Conservation (phyloP, 768 basidiomycete genomes). For the Scleroderma citrinum region DNA sequence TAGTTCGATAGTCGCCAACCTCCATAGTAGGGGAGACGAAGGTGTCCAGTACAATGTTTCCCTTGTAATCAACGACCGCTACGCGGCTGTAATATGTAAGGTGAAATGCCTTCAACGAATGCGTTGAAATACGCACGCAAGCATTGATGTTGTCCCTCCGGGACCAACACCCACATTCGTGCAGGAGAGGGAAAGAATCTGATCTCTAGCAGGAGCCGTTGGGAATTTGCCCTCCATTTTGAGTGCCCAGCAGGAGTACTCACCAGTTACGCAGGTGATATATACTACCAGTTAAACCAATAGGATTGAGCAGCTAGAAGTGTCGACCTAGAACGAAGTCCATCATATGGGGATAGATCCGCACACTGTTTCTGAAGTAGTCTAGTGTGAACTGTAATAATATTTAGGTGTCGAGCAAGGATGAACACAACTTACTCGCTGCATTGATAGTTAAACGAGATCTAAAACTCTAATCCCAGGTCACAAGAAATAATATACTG, state of each 20-base stretch:
- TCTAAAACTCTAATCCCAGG: no score
- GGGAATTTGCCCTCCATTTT: conserved; percentile 30
- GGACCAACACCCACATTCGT: conserved; percentile 74
- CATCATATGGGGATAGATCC: conserved; percentile 1
- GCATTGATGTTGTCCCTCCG: conserved; percentile 75
- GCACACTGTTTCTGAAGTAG: no score
- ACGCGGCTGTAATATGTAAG: conserved; percentile 35
- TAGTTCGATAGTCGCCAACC: conserved; percentile 70
- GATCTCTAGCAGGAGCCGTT: conserved; percentile 31
- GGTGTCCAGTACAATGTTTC: conserved; percentile 53
- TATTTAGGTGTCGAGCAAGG: no score
- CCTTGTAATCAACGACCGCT: conserved; percentile 51
- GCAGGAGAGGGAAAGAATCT: conserved; percentile 57
- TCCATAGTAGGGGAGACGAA: conserved; percentile 61
- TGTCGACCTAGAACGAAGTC: no score
- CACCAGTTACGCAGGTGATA: conserved; percentile 13
- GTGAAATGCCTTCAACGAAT: conserved; percentile 1
- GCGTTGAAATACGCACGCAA: conserved; percentile 52
- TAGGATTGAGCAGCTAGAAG: neutral
- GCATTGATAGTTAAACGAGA: no score
- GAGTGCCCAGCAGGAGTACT: conserved; percentile 9
- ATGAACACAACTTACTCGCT: no score
- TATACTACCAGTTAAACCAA: conserved; percentile 18
- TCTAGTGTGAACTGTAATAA: no score
- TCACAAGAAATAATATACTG: no score